phyloP scores from a whole-genome alignment of 1,284 basidiomycete genomes.

The Rhodotorula mucilaginosa region DNA sequence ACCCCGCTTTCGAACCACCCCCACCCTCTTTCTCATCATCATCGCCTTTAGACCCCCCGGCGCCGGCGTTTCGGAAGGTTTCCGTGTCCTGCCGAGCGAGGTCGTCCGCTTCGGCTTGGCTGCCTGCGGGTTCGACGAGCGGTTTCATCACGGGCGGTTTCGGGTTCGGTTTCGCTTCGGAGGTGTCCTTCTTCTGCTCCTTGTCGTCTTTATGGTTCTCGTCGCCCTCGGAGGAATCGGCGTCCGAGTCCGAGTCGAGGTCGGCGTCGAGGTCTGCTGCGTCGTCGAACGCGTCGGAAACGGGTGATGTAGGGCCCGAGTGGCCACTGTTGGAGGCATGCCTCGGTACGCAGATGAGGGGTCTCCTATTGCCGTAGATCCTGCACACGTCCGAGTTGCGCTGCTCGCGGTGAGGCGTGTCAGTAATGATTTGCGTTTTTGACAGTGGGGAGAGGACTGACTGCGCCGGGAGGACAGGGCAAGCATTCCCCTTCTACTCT shows the following conservation, averaged over 20 bases:
- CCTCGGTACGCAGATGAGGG: slow-evolving; percentile 19
- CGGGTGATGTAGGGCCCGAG: neutral
- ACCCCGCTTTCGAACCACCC: neutral
- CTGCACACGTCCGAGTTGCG: slow-evolving; percentile 25
- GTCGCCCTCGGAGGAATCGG: neutral
- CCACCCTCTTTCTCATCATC: neutral
- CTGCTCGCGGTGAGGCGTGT: neutral
- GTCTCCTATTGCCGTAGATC: slow-evolving; percentile 28
- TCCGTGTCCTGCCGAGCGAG: neutral
- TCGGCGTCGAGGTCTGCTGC: neutral
- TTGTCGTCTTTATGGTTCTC: neutral
- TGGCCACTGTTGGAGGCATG: neutral
- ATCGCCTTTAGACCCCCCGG: neutral
- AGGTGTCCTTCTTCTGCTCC: neutral
- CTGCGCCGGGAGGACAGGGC: slow-evolving; percentile 26
- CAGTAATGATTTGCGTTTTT: neutral
- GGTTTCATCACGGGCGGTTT: neutral
- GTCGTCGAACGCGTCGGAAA: neutral
- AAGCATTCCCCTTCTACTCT: slow-evolving; percentile 17
- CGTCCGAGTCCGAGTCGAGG: neutral
- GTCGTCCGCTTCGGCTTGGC: neutral
- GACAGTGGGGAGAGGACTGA: slow-evolving; percentile 6
- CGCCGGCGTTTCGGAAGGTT: neutral
- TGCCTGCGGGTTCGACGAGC: neutral
- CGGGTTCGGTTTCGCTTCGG: neutral